Evolutionary conservation across 2,329 filamentous ascomycete species (phyloP), one percentile per base, ranked within the genome.

Genomic region (Colletotrichum sp.): DNA sequence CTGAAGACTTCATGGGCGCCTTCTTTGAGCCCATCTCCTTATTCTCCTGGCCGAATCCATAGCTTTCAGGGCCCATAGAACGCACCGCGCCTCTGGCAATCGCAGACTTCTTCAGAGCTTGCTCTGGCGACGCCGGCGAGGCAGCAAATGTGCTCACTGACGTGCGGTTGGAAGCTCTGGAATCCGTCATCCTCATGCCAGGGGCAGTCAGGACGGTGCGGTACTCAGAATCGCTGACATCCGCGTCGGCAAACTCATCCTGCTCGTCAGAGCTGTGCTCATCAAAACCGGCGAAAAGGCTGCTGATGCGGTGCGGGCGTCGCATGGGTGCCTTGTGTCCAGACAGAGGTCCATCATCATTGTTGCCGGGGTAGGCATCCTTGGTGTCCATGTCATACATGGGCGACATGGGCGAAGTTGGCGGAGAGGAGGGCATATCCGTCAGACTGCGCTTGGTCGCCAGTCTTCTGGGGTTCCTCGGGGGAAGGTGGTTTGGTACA

Each of bases 211-310:
- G 85, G 3, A 91, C 91, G 7, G 93, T 94, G 74, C 90, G 88
- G 82, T 90, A 94, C 79, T 95, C 93, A 3, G 90, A 89, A 79
- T 95, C 94, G 79, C 91, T 93, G 77, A 91, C 77, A 65, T 94
- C 92, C 6, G 83, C 86, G 75, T 93, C 91, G 34, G 84, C 87
- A 82, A 93, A 93, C 32, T 93, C 92, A 55, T 93, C 92, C 4
- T 82, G 87, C 71, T 94, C 93, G 60, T 93, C 93, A 9, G 93
- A 93, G 80, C 92, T 95, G 60, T 88, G 89, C 15, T 91, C 92
- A 63, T 96, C 94, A 79, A 98, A 97, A 0, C 95, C 95, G 36
- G 95, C 94, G 83, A 97, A 97, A n/a, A 98, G 87, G 81, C 94
- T 97, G 84, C 94, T 96, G 65, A 95, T 93, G 71, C 95, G 90